Evolutionary conservation across 805 yeast species (phyloP).

Genomic region (Ogataea nakhonphanomensis): DNA sequence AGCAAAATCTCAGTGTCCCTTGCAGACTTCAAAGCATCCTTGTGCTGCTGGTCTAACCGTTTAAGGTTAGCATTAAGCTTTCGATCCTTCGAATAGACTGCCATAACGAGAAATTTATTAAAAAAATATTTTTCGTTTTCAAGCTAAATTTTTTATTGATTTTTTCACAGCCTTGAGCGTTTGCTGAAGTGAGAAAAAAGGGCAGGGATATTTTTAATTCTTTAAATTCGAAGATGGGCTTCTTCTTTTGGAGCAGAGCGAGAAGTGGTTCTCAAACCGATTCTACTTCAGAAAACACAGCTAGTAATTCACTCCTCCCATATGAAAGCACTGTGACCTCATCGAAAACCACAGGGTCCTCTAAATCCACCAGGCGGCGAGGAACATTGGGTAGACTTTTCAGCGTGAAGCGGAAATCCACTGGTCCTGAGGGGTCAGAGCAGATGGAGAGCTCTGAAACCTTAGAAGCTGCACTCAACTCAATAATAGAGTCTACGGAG

Average conservation of each 20-base stretch:
- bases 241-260: slow-evolving; percentile 6
- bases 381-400: slow-evolving; percentile 10
- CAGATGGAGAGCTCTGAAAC: background rate
- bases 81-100: slow-evolving; percentile 37
- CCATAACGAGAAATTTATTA: slow-evolving; percentile 1
- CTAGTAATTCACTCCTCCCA: slow-evolving; percentile 1
- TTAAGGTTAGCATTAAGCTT: slow-evolving; percentile 63
- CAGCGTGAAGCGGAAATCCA: slow-evolving; percentile 5
- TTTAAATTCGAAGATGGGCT: slow-evolving; percentile 6
- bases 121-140: slow-evolving; percentile 5
- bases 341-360: slow-evolving; percentile 5
- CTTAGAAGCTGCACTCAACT: background rate
- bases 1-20: slow-evolving; percentile 81
- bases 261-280: background rate
- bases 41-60: slow-evolving; percentile 65
- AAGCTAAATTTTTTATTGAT: slow-evolving; percentile 4
- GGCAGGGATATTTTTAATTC: slow-evolving; percentile 6
- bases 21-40: slow-evolving; percentile 77
- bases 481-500: background rate
- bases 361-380: slow-evolving; percentile 3
- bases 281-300: background rate
- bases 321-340: slow-evolving; percentile 12
- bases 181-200: slow-evolving; percentile 5
- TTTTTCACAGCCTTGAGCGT: slow-evolving; percentile 12
- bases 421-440: background rate